A percentile compares a stretch with the other conserved stretches of the same genome.
These are phyloP conservation scores for Hymenoscyphus linearis DNA, from an alignment of 2,329 filamentous ascomycete genomes.

Conservation along the genomic window DNA sequence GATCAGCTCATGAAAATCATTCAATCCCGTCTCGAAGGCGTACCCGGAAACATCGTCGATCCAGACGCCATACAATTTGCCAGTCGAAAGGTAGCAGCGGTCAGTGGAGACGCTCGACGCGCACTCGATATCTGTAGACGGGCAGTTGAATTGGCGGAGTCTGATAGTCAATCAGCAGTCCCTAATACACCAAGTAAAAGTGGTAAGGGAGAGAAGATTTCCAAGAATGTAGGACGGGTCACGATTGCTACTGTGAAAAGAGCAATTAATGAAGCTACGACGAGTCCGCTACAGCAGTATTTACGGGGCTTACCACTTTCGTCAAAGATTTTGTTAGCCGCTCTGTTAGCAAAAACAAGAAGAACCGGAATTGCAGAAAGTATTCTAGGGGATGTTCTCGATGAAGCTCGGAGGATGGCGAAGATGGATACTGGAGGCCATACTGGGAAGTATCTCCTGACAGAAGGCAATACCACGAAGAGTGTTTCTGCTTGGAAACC, in stretches of 20 bases:
- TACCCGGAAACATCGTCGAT: constrained; percentile 85
- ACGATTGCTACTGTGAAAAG: constrained; percentile 91
- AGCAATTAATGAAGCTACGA: constrained; percentile 92
- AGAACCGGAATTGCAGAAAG: constrained; percentile 83
- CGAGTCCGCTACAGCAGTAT: constrained; percentile 85
- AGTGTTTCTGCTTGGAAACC: constrained; percentile 15
- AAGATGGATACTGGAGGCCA: constrained; percentile 53
- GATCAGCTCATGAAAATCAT: constrained; percentile 98
- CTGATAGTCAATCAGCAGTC: constrained; percentile 45
- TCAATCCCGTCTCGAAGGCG: constrained; percentile 82
- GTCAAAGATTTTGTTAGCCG: constrained; percentile 80
- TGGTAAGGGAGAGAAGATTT: constrained; percentile 29
- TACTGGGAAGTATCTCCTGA: constrained; percentile 53
- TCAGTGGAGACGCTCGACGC: constrained; percentile 87
- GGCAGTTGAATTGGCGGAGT: constrained; percentile 90
- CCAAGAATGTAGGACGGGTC: constrained; percentile 50
- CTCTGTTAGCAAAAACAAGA: constrained; percentile 71
- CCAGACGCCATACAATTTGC: constrained; percentile 94
- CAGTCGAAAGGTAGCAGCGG: constrained; percentile 91
- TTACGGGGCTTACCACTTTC: constrained; percentile 75
- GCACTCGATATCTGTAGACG: constrained; percentile 92
- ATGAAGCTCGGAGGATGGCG: constrained; percentile 72
- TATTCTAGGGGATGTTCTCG: constrained; percentile 80
- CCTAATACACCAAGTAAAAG: constrained; percentile 60
- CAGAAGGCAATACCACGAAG: constrained; percentile 27